Conservation (phyloP, 2,329 filamentous ascomycete species). For the Teratosphaeria nubilosa region DNA sequence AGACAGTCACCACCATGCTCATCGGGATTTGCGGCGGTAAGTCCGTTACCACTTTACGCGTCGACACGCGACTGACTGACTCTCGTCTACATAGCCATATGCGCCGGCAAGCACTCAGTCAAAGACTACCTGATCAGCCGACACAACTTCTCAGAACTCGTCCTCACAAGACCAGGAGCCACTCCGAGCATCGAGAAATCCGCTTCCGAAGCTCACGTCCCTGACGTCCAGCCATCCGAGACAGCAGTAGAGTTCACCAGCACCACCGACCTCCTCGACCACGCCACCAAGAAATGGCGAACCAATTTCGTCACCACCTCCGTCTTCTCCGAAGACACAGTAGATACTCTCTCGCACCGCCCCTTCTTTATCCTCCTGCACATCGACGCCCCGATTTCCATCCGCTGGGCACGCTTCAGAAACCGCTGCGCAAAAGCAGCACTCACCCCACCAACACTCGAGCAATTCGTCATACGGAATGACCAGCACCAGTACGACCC, state of each 20-base stretch:
- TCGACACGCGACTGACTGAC: neutral
- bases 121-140: constrained; percentile 77
- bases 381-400: constrained; percentile 76
- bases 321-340: constrained; percentile 59
- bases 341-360: constrained; percentile 66
- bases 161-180: constrained; percentile 38
- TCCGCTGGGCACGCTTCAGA: constrained; percentile 73
- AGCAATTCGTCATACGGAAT: constrained; percentile 50
- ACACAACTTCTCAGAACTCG: constrained; percentile 68
- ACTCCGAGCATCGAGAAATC: constrained; percentile 35
- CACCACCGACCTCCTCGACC: constrained; percentile 63
- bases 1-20: constrained; percentile 44
- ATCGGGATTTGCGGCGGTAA: constrained; percentile 67
- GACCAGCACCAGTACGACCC: constrained; percentile 69
- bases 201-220: constrained; percentile 29
- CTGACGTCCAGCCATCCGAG: constrained; percentile 7
- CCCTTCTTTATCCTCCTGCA: constrained; percentile 92
- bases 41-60: neutral
- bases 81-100: constrained; percentile 56
- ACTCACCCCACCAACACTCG: constrained; percentile 40
- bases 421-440: constrained; percentile 41
- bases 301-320: constrained; percentile 79
- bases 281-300: constrained; percentile 76
- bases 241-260: constrained; percentile 43
- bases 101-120: constrained; percentile 83